These are phyloP conservation scores for Acanthamoeba sp. DNA, from an alignment of 208 protist species.

Conservation along the genomic window DNA sequence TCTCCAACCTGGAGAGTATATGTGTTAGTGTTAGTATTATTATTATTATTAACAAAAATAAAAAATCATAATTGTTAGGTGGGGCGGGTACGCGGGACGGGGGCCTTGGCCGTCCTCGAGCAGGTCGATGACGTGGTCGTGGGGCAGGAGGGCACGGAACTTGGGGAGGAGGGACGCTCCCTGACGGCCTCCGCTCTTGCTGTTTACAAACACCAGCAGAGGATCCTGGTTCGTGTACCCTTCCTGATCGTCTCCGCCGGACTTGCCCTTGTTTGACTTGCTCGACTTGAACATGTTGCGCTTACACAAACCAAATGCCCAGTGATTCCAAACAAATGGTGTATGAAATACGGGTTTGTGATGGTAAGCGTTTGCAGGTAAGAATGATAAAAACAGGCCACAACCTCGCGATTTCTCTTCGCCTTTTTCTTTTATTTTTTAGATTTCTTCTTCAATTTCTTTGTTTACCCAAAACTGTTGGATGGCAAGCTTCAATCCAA, in stretches of 20 bases:
- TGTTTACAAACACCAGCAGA: conserved; percentile 52
- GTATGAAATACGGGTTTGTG: not conserved
- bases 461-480: too few relatives aligned
- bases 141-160: conserved; percentile 54
- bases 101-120: conserved; percentile 26
- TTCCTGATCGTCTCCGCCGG: not conserved
- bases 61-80: not conserved
- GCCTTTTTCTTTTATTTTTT: not conserved
- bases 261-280: not conserved
- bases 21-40: not conserved
- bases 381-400: not conserved
- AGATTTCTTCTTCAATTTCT: not conserved
- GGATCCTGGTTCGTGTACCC: not conserved
- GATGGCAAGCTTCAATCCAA: not conserved
- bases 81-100: not conserved
- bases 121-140: conserved; percentile 65
- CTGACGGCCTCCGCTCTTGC: conserved; percentile 53
- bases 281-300: not conserved
- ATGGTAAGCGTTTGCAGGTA: not conserved
- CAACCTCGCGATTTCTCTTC: not conserved
- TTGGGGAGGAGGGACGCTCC: conserved; percentile 50
- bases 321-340: too few relatives aligned
- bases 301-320: too few relatives aligned
- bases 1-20: not conserved
- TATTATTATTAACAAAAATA: not conserved